Conservation (phyloP, 306 rosid species). For the Crotalaria pallida region DNA sequence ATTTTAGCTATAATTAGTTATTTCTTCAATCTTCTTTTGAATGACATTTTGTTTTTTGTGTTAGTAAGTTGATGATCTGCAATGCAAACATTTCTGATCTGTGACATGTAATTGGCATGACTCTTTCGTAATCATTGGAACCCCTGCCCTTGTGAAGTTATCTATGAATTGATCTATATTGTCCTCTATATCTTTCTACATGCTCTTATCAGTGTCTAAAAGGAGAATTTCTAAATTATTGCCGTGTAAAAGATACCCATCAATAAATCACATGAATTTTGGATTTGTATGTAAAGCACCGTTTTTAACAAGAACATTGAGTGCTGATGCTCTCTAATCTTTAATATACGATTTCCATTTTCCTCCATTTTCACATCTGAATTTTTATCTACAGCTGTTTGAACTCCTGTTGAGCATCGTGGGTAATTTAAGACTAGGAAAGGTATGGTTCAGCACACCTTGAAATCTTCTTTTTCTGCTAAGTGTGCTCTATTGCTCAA, state of each 20-base stretch:
- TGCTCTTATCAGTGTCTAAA: background rate
- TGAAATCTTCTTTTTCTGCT: constrained; percentile 3
- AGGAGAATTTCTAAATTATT: background rate
- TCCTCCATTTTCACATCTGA: constrained; percentile 7
- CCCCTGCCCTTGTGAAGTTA: background rate
- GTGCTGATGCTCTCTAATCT: background rate
- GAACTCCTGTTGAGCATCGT: constrained; percentile 85
- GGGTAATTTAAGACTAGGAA: constrained; percentile 58
- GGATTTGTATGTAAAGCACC: background rate
- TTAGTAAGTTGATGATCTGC: constrained; percentile 9
- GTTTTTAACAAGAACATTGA: background rate
- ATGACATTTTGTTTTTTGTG: background rate
- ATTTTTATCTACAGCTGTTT: constrained; percentile 57
- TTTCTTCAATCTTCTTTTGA: background rate
- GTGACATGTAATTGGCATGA: background rate
- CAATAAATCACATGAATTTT: background rate
- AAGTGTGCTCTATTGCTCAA: constrained; percentile 14
- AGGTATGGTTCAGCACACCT: constrained; percentile 44
- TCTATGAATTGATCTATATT: background rate
- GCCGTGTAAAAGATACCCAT: background rate
- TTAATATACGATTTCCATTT: background rate
- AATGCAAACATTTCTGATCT: constrained; percentile 8
- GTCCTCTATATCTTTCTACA: background rate
- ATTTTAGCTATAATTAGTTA: background rate
- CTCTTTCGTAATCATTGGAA: background rate